Base-by-base conservation (phyloP, 2,329 filamentous ascomycete species). In the Dactylellina cionopaga region DNA sequence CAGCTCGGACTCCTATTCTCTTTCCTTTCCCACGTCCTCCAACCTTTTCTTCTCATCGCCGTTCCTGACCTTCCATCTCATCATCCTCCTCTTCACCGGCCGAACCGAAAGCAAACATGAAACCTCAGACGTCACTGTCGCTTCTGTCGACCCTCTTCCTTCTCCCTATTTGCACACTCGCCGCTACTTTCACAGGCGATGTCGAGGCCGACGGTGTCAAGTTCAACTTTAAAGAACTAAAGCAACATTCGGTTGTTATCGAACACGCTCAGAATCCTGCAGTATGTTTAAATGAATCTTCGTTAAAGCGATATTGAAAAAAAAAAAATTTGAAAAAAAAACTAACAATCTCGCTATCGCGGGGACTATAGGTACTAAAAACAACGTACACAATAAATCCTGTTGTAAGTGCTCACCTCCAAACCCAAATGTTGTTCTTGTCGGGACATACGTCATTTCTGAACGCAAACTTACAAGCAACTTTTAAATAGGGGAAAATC, bases 401-500 rank as follows among this genome's bases (percentile, higher is more conserved):
- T 1, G 71, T 63, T 47, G 70, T 74, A 60, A 59, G 70, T 63
- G 13, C 25, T 46, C n/a, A n/a, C 10, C 15, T 25, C 9, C 10
- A 6, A 3, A 6, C 33, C 5, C 4, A 29, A 24, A 24, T 41
- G n/a, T 43, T 27, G 17, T 2, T 25, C 2, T 15, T 13, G 1
- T 39, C n/a, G 11, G 27, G 25, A 56, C 43, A 29, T 15, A n/a
- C 3, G 25, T 49, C 17, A 15, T 27, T 5, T 24, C 15, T n/a
- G 15, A 11, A 6, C 15, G 47, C 5, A 25, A 11, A 15, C 47
- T 52, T 10, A 52, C 27, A 31, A 33, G 22, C 17, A 25, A 52
- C 13, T 19, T 43, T 27, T 41, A 6, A 11, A 10, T 33, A 74
- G 73, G 75, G 74, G 17, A 83, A 86, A 5, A 81, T 96, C 75